Evolutionary conservation across 805 yeast species (phyloP), one percentile per base, ranked within the genome.

Genomic region (Aciculoconidium aculeatum): DNA sequence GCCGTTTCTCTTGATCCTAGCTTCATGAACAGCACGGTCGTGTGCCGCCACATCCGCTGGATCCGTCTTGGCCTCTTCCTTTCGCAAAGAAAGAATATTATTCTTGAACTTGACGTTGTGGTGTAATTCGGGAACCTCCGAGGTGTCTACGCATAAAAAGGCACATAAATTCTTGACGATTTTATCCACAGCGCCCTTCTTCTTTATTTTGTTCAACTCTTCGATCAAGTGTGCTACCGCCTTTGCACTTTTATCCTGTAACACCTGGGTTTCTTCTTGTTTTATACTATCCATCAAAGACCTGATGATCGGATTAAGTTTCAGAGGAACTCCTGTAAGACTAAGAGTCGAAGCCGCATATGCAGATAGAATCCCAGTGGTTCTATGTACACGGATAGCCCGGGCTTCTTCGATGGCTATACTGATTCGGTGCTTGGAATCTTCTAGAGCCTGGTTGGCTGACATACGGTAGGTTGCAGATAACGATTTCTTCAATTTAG

Each of bases 261-360:
- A 61, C 23, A 75, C 61, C 13, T 54, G 61, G 4, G 76, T 67
- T 26, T 72, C 78, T 45, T 88, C 97, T 25, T 66, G 66, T 49
- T 92, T 92, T 31, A 92, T 66, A 48, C 94, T 80, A 35, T 87
- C 96, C 97, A 92, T 92, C 30, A 92, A 60, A 0, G 95, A 73
- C 39, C 95, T 70, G 25, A 92, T 90, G 17, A 85, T 69, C 5
- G 96, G 94, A 45, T 87, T 92, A 40, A 92, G 65, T 53, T 92
- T 92, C 44, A 75, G 67, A 3, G 97, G 98, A n/a, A 90, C 58
- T 4, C 76, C 77, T 13, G 69, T 62, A 13, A 86, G 51, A 3
- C 75, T 56, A 18, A 86, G 65, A 11, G 69, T 67, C 0, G 94
- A 84, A 6, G 94, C 73, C 0, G 97, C 94, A 46, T 75, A 75